A percentile compares a stretch with the other conserved stretches of the same genome.
phyloP scores from a whole-genome alignment of 768 basidiomycete genomes.

The Macrolepiota fuliginosa region DNA sequence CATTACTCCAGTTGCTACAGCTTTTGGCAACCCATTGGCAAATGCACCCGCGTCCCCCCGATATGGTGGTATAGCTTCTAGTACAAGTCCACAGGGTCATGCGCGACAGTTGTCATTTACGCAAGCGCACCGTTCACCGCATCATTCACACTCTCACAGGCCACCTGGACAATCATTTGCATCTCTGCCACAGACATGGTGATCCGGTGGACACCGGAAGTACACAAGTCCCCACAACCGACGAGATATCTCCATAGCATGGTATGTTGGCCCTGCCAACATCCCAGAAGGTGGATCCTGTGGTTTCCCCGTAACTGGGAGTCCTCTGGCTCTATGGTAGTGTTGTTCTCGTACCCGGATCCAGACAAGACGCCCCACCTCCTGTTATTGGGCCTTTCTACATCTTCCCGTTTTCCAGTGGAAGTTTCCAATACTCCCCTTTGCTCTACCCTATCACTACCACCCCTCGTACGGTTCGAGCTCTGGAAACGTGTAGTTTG shows the following conservation, averaged over 20 bases:
- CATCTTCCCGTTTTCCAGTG: background rate
- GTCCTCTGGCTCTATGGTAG: background rate
- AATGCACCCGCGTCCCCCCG: background rate
- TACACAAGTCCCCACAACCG: background rate
- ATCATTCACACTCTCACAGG: background rate
- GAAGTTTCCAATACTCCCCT: background rate
- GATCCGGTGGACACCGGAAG: background rate
- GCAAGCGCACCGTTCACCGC: background rate
- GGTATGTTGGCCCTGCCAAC: background rate
- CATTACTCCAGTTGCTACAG: background rate
- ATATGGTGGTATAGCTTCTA: background rate
- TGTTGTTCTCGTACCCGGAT: background rate
- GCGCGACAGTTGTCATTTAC: conserved; percentile 1
- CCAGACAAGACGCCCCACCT: background rate
- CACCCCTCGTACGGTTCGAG: background rate
- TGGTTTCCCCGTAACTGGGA: background rate
- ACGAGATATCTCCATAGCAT: background rate
- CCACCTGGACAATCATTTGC: conserved; percentile 8
- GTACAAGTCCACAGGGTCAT: background rate
- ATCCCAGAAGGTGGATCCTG: background rate
- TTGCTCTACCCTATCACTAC: background rate
- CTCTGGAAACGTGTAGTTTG: background rate
- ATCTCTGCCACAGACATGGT: conserved; percentile 10
- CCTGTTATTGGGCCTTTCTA: background rate
- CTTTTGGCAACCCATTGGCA: background rate